These are phyloP conservation scores for Pleurotus pulmonarius DNA, from an alignment of 768 basidiomycete species.

Conservation along the genomic window DNA sequence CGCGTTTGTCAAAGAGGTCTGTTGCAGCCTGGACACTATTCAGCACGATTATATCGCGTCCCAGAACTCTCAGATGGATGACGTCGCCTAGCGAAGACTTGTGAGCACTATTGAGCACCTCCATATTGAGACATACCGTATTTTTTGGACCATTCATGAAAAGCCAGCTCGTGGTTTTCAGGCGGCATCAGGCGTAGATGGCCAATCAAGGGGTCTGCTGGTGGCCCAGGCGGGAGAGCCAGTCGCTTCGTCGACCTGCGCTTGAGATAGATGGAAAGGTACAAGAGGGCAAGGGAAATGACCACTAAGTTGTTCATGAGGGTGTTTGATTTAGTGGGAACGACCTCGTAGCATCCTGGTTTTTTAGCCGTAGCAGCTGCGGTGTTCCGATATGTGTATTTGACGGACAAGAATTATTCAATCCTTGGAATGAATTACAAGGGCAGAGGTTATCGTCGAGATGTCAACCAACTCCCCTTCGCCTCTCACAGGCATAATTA, in stretches of 20 bases:
- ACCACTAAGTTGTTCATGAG: not conserved
- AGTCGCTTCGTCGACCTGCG: not conserved
- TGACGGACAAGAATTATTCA: too few relatives aligned
- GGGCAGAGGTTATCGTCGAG: too few relatives aligned
- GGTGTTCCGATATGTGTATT: too few relatives aligned
- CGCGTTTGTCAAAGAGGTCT: conserved; percentile 24
- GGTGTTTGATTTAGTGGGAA: not conserved
- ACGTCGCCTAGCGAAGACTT: conserved; percentile 19
- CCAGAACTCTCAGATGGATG: conserved; percentile 17
- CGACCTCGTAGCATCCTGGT: too few relatives aligned
- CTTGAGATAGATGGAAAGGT: not conserved
- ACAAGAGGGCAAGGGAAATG: not conserved
- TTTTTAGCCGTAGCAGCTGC: too few relatives aligned
- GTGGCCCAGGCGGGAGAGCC: conserved; percentile 30
- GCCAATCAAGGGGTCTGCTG: conserved; percentile 32
- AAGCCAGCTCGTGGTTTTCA: conserved; percentile 20
- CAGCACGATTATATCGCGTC: conserved; percentile 21
- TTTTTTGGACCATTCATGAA: conserved; percentile 25
- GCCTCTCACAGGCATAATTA: too few relatives aligned
- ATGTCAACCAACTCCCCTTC: too few relatives aligned
- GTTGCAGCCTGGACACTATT: conserved; percentile 21
- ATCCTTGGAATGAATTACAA: too few relatives aligned
- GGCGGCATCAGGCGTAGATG: conserved; percentile 30
- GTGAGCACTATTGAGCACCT: not conserved
- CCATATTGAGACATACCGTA: conserved; percentile 23